Evolutionary conservation across 305 asterid genomes (phyloP), one percentile per base, ranked within the genome.

Genomic region (Fraxinus ornus): DNA sequence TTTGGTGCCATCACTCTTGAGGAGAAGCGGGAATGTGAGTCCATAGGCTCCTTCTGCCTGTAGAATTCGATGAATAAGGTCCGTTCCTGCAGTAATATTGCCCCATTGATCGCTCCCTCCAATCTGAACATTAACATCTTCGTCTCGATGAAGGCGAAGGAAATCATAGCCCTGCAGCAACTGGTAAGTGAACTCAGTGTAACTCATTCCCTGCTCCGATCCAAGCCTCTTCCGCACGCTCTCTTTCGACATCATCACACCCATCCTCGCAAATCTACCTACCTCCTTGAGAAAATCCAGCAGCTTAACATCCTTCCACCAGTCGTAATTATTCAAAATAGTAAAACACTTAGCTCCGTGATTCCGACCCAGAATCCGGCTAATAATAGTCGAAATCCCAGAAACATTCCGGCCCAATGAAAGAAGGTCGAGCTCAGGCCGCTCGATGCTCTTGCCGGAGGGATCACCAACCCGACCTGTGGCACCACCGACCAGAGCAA

Each of bases 91-190:
- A 1, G 97, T 95, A 64, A 95, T 92, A 82, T 95, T 95, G 26
- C 98, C 99, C 97, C 98, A 94, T 78, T 95, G 99, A 86, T 94
- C 98, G 74, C 96, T 92, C 37, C 99, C 99, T 3, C 98, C 99
- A 66, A 94, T 88, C 85, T 95, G 99, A 57, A 95, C 97, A 57
- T 86, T 93, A 49, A 94, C 93, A 41, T 92, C 94, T 75, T 94
- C 86, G 9, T 85, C 79, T 5, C 87, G 87, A 75, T 88, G 94
- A 70, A 95, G 94, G 76, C 81, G 91, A 6, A 93, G 87, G 72
- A 94, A 94, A 85, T 95, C 99, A 79, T 92, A 93, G 32, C 95
- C 99, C 85, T 95, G 99, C 37, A 94, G 90, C 4, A 93, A 83
- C 83, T 93, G 99, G 83, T 94, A 95, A 0, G 95, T 91, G 85